Conservation (phyloP, 441 rosid species). For the Macaranga tanarius region DNA sequence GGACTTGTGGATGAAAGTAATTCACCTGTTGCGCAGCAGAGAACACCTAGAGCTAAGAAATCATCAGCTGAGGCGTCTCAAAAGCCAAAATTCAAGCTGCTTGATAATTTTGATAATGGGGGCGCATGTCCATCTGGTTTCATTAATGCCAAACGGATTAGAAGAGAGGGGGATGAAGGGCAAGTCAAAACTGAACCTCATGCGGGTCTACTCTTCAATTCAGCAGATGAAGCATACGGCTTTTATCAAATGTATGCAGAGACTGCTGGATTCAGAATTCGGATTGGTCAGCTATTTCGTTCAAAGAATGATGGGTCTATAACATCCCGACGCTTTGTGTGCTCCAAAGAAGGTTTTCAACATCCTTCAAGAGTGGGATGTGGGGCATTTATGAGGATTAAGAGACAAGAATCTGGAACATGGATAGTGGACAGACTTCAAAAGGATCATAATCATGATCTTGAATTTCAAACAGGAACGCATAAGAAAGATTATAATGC, state of each 20-base stretch:
- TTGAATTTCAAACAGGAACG: slow-evolving; percentile 38
- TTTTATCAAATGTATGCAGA: slow-evolving; percentile 67
- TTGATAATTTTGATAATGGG: slow-evolving; percentile 43
- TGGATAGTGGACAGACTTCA: slow-evolving; percentile 85
- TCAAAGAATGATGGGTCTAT: slow-evolving; percentile 79
- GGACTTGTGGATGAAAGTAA: slow-evolving; percentile 38
- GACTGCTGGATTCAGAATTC: slow-evolving; percentile 66
- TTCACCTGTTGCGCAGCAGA: slow-evolving; percentile 30
- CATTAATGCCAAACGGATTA: slow-evolving; percentile 53
- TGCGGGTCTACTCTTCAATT: slow-evolving; percentile 57
- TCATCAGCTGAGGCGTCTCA: slow-evolving; percentile 40
- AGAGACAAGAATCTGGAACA: slow-evolving; percentile 67
- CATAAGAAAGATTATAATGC: slow-evolving; percentile 37
- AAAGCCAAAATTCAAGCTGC: slow-evolving; percentile 49
- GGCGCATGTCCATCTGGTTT: slow-evolving; percentile 45
- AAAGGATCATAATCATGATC: slow-evolving; percentile 76
- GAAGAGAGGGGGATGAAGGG: slow-evolving; percentile 47
- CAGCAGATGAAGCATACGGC: slow-evolving; percentile 74
- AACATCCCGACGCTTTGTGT: slow-evolving; percentile 83
- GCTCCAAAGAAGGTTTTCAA: slow-evolving; percentile 93
- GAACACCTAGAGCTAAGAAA: slow-evolving; percentile 38
- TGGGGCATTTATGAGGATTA: slow-evolving; percentile 90
- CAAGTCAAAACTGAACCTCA: slow-evolving; percentile 47
- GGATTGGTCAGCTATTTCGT: slow-evolving; percentile 84
- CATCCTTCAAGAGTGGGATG: slow-evolving; percentile 93